phyloP scores from a whole-genome alignment of 2,329 filamentous ascomycete species.

The Curvularia sp. region DNA sequence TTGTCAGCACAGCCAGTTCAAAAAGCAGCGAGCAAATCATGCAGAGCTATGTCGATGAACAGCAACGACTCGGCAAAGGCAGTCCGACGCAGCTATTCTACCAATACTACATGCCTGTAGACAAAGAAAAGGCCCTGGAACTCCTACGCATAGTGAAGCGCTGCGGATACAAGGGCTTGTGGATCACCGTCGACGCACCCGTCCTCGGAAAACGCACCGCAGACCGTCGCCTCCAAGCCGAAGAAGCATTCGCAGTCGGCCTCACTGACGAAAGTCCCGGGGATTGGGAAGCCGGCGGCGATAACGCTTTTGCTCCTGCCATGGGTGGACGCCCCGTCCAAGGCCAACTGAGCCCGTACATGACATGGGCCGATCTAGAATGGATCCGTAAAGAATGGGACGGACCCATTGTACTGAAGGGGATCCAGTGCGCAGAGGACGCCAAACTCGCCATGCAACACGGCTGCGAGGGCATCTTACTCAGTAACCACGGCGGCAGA shows the following conservation, averaged over 20 bases:
- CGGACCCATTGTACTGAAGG: conserved; percentile 56
- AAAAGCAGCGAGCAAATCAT: conserved; percentile 45
- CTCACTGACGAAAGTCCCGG: conserved; percentile 60
- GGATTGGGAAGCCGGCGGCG: conserved; percentile 61
- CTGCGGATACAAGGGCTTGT: conserved; percentile 45
- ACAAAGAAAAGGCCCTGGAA: conserved; percentile 41
- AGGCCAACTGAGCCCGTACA: conserved; percentile 52
- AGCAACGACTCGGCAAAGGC: conserved; percentile 30
- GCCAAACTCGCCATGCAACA: conserved; percentile 55
- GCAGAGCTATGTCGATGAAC: conserved; percentile 38
- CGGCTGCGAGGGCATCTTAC: conserved; percentile 57
- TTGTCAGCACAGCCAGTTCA: conserved; percentile 47
- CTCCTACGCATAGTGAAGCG: conserved; percentile 44
- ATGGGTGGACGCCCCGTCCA: conserved; percentile 58
- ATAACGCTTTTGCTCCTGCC: conserved; percentile 63
- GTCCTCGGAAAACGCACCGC: conserved; percentile 46
- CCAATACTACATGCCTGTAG: conserved; percentile 49
- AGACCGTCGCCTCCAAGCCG: conserved; percentile 52
- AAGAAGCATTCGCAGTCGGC: conserved; percentile 59
- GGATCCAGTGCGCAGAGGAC: conserved; percentile 56
- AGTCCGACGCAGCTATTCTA: conserved; percentile 46
- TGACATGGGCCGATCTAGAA: conserved; percentile 59
- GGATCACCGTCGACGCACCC: conserved; percentile 50
- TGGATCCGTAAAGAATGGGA: conserved; percentile 54
- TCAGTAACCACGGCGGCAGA: conserved; percentile 63